phyloP scores from a whole-genome alignment of 2,329 filamentous ascomycete genomes.

The Diaporthe longicolla region DNA sequence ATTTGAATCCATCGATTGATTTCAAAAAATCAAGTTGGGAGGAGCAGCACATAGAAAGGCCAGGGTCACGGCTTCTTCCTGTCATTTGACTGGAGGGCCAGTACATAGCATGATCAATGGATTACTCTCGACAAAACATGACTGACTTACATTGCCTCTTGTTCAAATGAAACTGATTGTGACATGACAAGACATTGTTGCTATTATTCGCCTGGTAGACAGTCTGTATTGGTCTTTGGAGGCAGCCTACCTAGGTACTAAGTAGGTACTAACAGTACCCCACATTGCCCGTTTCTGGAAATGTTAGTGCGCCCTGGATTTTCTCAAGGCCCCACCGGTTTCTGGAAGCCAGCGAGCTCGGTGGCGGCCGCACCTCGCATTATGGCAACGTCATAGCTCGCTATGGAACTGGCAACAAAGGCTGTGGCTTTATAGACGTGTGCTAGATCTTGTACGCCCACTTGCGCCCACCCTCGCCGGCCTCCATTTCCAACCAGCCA shows the following conservation, averaged over 20 bases:
- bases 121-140: not conserved
- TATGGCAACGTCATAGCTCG: conserved; percentile 34
- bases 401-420: conserved; percentile 10
- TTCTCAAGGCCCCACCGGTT: conserved; percentile 8
- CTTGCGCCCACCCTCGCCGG: conserved; percentile 1
- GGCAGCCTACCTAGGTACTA: not conserved
- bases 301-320: not conserved
- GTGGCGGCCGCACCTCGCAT: not conserved
- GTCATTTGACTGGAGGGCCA: conserved; percentile 12
- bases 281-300: rapidly evolving
- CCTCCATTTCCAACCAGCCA: not conserved
- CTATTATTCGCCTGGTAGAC: not conserved
- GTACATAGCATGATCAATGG: conserved; percentile 36
- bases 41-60: conserved; percentile 14
- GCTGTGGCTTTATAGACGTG: not conserved
- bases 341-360: conserved; percentile 22
- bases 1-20: conserved; percentile 28
- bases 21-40: conserved; percentile 13
- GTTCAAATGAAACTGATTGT: not conserved
- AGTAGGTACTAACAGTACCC: not conserved
- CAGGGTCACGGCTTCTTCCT: conserved; percentile 4
- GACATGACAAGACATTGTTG: not conserved
- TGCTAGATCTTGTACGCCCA: not conserved
- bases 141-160: not conserved
- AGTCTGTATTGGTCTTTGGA: not conserved